These are phyloP conservation scores for Aspergillus calidoustus DNA, from an alignment of 2,329 filamentous ascomycete species.

Conservation along the genomic window DNA sequence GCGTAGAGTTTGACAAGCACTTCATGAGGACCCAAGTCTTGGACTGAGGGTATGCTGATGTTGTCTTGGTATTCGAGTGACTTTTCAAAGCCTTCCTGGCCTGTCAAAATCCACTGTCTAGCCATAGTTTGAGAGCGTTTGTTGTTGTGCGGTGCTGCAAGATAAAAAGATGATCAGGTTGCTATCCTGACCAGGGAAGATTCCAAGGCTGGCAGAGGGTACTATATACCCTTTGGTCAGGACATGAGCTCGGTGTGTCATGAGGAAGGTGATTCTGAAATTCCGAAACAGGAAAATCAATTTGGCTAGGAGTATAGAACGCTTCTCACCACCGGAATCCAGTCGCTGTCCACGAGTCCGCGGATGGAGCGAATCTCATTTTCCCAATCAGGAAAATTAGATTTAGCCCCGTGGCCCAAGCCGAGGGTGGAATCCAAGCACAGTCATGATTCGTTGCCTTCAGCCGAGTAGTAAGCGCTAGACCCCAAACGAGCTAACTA, in stretches of 20 bases:
- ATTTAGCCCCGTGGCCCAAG: background rate
- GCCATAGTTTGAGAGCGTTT: slow-evolving; percentile 1
- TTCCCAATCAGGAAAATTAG: slow-evolving; percentile 17
- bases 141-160: background rate
- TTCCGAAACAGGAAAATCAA: background rate
- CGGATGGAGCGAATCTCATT: background rate
- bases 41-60: slow-evolving; percentile 7
- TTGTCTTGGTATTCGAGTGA: slow-evolving; percentile 15
- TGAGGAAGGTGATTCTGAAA: background rate
- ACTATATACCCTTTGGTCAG: background rate
- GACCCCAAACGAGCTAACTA: background rate
- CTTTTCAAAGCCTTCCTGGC: slow-evolving; percentile 15
- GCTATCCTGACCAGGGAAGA: background rate
- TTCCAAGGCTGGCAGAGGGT: background rate
- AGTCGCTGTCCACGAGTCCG: background rate
- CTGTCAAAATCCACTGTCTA: slow-evolving; percentile 11
- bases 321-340: background rate
- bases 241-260: background rate
- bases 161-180: background rate
- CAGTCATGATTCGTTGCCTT: background rate
- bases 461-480: background rate
- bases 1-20: slow-evolving; percentile 14
- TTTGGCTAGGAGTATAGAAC: background rate
- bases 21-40: slow-evolving; percentile 4
- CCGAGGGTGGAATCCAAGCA: no score